Base-by-base conservation (phyloP, 805 yeast genomes). In the Naumovozyma castellii region DNA sequence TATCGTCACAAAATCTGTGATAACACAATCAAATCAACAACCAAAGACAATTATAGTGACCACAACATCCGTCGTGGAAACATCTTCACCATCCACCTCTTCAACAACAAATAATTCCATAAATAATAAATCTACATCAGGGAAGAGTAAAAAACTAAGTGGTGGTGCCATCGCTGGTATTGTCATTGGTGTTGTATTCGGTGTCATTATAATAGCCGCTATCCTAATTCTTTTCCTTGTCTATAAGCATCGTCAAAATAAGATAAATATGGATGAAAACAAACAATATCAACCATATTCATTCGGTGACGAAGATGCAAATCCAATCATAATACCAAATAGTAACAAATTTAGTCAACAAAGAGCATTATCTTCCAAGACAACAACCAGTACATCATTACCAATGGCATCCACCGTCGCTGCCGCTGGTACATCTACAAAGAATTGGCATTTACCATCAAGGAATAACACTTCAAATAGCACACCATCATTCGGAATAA, bases 151-250 rank as follows among this genome's bases (percentile, higher is more conserved):
- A n/a, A 41, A 42, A 29, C 25, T 57, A 32, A 49, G 57, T 35
- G 60, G 52, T 27, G 81, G 81, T 14, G 78, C 78, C 16, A 74
- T 75, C 40, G 80, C 78, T 8, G 81, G 81, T 35, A 71, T 76
- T 19, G 80, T 73, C n/a, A 63, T 73, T 31, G 81, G 80, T 19
- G 67, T 65, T 5, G 61, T 75, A 9, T 64, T 56, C 16, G 80
- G 78, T 43, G 53, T 68, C 0, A 39, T 51, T 5, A 56, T 61
- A 17, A 50, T 61, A 9, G 29, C 71, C 2, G 71, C 65, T 1
- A 61, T 63, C 5, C 47, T 72, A 8, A 54, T 67, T 4, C 53
- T 72, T 35, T 61, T 75, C 50, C 47, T 73, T 25, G 49, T 68
- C 44, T 60, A 68, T 51, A 62, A 69, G 40, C 67, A 69, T 22